Base-by-base conservation (phyloP, 495 filamentous ascomycete species). In the Xylaria grammica region DNA sequence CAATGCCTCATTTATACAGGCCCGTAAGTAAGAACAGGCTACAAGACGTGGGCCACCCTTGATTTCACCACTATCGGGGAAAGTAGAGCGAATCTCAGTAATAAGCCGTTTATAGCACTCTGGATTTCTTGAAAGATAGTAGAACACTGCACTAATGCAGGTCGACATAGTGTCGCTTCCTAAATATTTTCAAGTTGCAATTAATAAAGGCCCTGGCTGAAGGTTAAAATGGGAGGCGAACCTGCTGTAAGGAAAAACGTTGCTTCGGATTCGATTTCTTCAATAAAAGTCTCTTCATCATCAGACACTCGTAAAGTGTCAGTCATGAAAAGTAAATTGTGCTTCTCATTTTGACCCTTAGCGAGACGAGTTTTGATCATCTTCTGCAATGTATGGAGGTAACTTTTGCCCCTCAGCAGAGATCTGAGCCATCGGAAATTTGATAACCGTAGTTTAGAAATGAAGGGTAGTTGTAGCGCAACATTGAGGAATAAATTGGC, bases 121-220 rank as follows among this genome's bases (percentile, higher is more conserved):
- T 15, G 76, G 73, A 6, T 71, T 60, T 15, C 66, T 66, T 8
- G 54, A 61, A 1, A 81, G 68, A 62, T 80, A 81, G 72, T 75
- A 78, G 51, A 77, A 69, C 11, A 65, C 56, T 2, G 73, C 69
- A 22, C 63, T 29, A 24, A 78, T 52, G 32, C 67, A 57, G 7
- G 65, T 73, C 11, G 77, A 62, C 17, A 67, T 70, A 57, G 72
- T 78, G 56, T 75, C 74, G 10, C 62, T 52, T 26, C 65, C 56
- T 57, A 48, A 36, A 36, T 36, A n/a, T n/a, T n/a, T n/a, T n/a
- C 11, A 11, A 4, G 11, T 36, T 36, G 32, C 32, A 36, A 4
- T 36, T 36, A 36, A 11, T 36, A 36, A 36, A 36, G 32, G 32
- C 5, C 11, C 32, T 5, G 11, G 32, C n/a, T n/a, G 32, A 36